Evolutionary conservation across 2,329 filamentous ascomycete genomes (phyloP).

Genomic region (Fusarium tricinctum): DNA sequence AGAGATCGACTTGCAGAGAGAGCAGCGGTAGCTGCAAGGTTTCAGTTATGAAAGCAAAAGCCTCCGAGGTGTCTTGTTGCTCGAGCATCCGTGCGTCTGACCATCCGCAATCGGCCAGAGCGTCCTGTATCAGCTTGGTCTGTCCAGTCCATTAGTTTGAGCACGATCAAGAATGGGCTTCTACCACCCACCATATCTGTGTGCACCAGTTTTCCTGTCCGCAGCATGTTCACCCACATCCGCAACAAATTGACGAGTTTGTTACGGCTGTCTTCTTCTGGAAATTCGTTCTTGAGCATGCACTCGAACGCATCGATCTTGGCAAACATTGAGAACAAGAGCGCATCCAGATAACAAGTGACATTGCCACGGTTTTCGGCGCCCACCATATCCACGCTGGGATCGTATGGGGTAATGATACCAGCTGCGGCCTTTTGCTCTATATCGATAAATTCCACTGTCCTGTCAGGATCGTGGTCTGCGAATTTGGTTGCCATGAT

Average conservation of each 20-base stretch:
- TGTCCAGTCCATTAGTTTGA: constrained; percentile 56
- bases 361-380: constrained; percentile 88
- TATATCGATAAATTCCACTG: constrained; percentile 81
- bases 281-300: constrained; percentile 85
- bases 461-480: constrained; percentile 78
- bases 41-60: constrained; percentile 94
- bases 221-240: constrained; percentile 93
- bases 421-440: constrained; percentile 87
- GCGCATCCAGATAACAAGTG: constrained; percentile 93
- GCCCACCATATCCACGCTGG: constrained; percentile 79
- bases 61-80: constrained; percentile 96
- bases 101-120: constrained; percentile 90
- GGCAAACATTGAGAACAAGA: constrained; percentile 97
- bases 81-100: constrained; percentile 79
- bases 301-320: constrained; percentile 91
- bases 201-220: constrained; percentile 86
- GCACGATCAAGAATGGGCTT: background rate
- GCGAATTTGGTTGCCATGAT: constrained; percentile 73
- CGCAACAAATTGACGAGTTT: constrained; percentile 83
- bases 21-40: constrained; percentile 88
- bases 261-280: constrained; percentile 74
- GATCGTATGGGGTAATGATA: constrained; percentile 80
- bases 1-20: constrained; percentile 93
- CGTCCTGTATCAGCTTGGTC: constrained; percentile 86
- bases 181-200: constrained; percentile 78